Evolutionary conservation across 2,329 filamentous ascomycete species (phyloP).

Genomic region (Phyllosticta citriasiana): DNA sequence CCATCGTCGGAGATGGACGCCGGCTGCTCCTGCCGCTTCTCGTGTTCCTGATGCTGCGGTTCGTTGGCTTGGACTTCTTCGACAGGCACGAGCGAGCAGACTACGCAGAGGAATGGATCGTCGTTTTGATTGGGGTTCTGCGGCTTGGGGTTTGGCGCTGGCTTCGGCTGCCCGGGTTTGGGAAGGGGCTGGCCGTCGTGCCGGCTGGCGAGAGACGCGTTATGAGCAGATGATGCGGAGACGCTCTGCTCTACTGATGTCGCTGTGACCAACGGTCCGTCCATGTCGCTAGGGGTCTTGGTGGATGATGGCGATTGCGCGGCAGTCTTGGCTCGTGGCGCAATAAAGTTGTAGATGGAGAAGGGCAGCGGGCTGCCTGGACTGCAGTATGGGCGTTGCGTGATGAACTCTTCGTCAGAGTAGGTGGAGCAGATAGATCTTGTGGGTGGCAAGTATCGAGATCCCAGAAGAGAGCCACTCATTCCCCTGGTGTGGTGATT

Average conservation of each 20-base stretch:
- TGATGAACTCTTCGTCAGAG: no score
- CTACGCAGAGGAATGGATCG: not conserved
- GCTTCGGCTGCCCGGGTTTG: not conserved
- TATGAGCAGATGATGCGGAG: not conserved
- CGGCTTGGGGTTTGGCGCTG: not conserved
- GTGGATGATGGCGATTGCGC: not conserved
- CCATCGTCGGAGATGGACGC: not conserved
- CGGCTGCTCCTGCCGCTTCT: not conserved
- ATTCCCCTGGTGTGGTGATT: no score
- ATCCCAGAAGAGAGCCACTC: not conserved
- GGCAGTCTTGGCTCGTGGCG: not conserved
- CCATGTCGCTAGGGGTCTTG: not conserved
- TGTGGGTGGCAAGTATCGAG: not conserved
- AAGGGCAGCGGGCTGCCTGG: not conserved
- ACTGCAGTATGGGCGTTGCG: not conserved
- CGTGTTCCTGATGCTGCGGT: not conserved
- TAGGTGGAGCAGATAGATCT: no score
- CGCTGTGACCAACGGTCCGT: not conserved
- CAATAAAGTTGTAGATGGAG: not conserved
- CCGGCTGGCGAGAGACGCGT: not conserved
- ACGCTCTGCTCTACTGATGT: not conserved
- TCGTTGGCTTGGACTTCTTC: not conserved
- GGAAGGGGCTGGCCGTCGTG: not conserved
- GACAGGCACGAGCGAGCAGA: not conserved
- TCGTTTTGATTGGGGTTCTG: not conserved